A percentile compares a stretch with the other conserved stretches of the same genome.
Evolutionary conservation across 768 basidiomycete species (phyloP).

Genomic region (Serendipita sp.): DNA sequence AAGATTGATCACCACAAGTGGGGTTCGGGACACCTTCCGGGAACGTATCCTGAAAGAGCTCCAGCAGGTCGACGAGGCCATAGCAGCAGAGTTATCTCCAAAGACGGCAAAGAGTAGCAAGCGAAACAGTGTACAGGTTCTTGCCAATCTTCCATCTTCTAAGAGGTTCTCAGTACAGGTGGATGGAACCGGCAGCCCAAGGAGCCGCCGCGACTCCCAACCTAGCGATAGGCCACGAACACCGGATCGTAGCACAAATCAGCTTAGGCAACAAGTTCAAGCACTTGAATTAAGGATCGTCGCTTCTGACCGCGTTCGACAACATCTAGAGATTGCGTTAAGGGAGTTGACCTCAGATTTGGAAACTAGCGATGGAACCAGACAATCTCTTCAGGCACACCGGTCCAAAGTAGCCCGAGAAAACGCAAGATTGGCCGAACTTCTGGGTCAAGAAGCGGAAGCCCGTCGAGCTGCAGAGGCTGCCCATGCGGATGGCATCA

Average conservation of each 20-base stretch:
- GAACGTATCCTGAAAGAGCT: conserved; percentile 45
- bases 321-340: conserved; percentile 43
- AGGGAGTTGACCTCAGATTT: conserved; percentile 44
- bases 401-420: conserved; percentile 40
- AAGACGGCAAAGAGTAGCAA: conserved; percentile 17
- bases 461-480: conserved; percentile 44
- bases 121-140: conserved; percentile 13
- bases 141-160: conserved; percentile 33
- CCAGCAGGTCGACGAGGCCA: conserved; percentile 40
- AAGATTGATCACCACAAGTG: conserved; percentile 40
- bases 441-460: conserved; percentile 46
- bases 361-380: conserved; percentile 49
- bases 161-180: conserved; percentile 19
- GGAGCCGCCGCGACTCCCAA: conserved; percentile 23
- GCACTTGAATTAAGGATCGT: conserved; percentile 51
- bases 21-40: conserved; percentile 42
- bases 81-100: conserved; percentile 33
- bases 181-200: conserved; percentile 20
- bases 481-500: conserved; percentile 46
- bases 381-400: conserved; percentile 42
- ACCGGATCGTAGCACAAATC: conserved; percentile 23
- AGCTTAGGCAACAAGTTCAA: conserved; percentile 47
- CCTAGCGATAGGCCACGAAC: conserved; percentile 17
- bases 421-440: conserved; percentile 35
- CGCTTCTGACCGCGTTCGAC: conserved; percentile 48